Percentiles rank a stretch among this genome's conserved stretches.
Evolutionary conservation across 257 asterid species (phyloP).

Genomic region (Nicotiana undulata): DNA sequence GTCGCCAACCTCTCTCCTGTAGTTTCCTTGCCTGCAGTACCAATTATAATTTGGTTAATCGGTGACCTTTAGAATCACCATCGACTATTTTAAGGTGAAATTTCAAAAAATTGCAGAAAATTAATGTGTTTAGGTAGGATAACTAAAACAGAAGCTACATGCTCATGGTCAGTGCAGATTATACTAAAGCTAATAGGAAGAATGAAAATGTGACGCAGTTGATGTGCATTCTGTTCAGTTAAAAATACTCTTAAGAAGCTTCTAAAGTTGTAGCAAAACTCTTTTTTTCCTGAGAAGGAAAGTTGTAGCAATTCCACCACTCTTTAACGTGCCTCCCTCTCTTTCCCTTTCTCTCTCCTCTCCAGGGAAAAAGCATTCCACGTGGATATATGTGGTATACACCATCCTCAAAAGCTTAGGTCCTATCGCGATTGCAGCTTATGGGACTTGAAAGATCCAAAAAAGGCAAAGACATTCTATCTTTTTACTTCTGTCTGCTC

Average conservation of each 20-base stretch:
- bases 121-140: neutral
- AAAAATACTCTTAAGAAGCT: neutral
- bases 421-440: neutral
- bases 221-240: neutral
- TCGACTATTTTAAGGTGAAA: neutral
- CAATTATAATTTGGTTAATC: neutral
- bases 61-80: neutral
- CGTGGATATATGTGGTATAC: neutral
- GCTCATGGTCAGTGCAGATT: neutral
- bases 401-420: neutral
- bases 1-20: constrained; percentile 97
- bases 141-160: neutral
- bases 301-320: too few species aligned
- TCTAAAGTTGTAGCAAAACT: neutral
- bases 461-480: neutral
- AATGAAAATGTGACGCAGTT: neutral
- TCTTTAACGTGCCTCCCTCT: neutral
- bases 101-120: neutral
- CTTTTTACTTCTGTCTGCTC: neutral
- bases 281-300: too few species aligned
- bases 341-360: neutral
- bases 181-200: neutral
- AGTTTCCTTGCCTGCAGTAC: constrained; percentile 75
- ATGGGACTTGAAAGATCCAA: neutral
- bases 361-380: neutral